These are phyloP conservation scores for Fusarium incarnatum DNA, from an alignment of 2,329 filamentous ascomycete species.

Conservation along the genomic window DNA sequence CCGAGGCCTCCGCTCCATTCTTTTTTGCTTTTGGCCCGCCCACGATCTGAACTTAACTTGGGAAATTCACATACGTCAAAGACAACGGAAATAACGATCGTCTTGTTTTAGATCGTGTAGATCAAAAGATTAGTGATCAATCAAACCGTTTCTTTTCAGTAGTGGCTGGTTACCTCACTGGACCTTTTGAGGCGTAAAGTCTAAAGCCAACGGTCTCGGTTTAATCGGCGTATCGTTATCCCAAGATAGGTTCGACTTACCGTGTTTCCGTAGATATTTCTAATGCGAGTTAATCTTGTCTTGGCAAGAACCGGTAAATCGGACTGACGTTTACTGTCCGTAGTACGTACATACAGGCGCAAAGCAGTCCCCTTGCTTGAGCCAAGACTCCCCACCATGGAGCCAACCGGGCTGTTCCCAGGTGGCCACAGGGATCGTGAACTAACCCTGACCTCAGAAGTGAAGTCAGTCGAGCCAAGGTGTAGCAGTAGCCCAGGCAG, in stretches of 20 bases:
- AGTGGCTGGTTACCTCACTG: background rate
- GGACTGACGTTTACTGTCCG: background rate
- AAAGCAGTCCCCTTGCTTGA: too few relatives aligned
- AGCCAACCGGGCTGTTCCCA: background rate
- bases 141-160: background rate
- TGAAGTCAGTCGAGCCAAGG: background rate
- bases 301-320: background rate
- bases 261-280: background rate
- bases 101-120: background rate
- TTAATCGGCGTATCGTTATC: background rate
- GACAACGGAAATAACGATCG: conserved; percentile 1
- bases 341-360: too few relatives aligned
- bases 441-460: background rate
- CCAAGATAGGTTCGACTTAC: background rate
- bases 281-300: background rate
- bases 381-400: background rate
- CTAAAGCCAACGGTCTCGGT: background rate
- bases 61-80: background rate
- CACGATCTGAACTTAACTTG: background rate
- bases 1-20: background rate
- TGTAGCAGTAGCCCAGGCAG: too few relatives aligned
- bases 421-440: conserved; percentile 2
- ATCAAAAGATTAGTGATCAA: conserved; percentile 21
- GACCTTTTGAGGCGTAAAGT: background rate
- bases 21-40: background rate